Base-by-base conservation (phyloP, 2,329 filamentous ascomycete species). In the Chaetomium sp. region DNA sequence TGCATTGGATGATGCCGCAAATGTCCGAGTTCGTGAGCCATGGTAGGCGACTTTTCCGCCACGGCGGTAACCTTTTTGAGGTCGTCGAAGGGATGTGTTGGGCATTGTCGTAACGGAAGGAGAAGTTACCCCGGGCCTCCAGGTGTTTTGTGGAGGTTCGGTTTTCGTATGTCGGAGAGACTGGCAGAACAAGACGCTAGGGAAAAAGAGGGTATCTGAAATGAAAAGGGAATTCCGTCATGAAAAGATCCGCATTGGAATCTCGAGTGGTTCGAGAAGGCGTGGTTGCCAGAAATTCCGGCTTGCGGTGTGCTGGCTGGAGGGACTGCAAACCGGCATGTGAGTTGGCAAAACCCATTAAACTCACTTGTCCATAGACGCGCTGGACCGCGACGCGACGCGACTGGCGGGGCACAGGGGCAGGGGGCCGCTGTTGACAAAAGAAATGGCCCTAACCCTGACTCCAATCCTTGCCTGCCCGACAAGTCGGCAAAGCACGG, bases 1-100 rank as follows among this genome's bases (percentile, higher is more conserved):
- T 51, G 90, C 84, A 57, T 90, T 80, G 29, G 88, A 87, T 8
- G 90, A 89, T 38, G 91, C 87, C 64, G 94, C 88, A 70, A 98
- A 91, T 4, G 92, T 96, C 74, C 91, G 91, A 29, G 87, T 82
- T 72, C 85, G 81, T 68, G 79, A 81, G 73, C 90, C 90, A 83
- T 92, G 90, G 77, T 88, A 90, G 66, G 87, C 85, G 60, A 82
- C 78, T 75, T 90, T 91, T 65, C 86, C 86, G 50, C 79, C 91
- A 80, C 80, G 90, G 80, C 78, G 90, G 83, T 84, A 87, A 73
- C 87, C 87, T 75, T 88, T 87, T 74, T 87, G 82, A 54, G 87
- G 87, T 73, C 81, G 81, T 64, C 86, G 80, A 71, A 88, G 76
- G 57, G 80, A 80, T 55, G 84, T 87, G 76, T 86, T 87, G 55